Conservation (phyloP, 2,329 filamentous ascomycete species). For the Pyrenophora seminiperda region DNA sequence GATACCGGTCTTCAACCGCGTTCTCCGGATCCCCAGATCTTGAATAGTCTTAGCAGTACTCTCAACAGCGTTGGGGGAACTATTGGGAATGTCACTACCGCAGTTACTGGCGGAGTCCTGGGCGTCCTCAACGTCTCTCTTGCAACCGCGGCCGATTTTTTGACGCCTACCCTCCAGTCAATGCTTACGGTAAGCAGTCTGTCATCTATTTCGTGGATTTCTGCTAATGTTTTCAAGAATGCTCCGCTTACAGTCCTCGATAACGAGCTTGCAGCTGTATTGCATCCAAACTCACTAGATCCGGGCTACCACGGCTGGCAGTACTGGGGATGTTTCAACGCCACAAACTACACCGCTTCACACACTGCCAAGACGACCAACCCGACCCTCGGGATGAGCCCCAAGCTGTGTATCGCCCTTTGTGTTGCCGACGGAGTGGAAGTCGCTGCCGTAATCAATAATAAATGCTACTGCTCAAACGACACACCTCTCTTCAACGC, state of each 20-base stretch:
- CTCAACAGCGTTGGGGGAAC: not conserved
- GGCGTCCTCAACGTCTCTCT: slow-evolving; percentile 3
- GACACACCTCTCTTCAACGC: not conserved
- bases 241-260: not conserved
- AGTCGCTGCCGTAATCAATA: not conserved
- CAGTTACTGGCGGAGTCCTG: not conserved
- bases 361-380: not conserved
- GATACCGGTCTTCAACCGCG: too few species aligned
- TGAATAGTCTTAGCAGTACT: not conserved
- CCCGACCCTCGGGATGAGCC: not conserved
- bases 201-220: not conserved
- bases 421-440: slow-evolving; percentile 4
- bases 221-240: too few species aligned
- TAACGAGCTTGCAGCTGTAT: not conserved
- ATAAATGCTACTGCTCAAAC: slow-evolving; percentile 9
- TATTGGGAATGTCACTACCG: not conserved
- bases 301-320: slow-evolving; percentile 8
- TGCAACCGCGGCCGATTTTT: not conserved
- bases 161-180: not conserved
- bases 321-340: slow-evolving; percentile 13
- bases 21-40: too few species aligned
- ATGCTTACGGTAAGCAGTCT: slow-evolving; percentile 4
- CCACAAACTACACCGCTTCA: not conserved
- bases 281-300: slow-evolving; percentile 11
- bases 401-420: slow-evolving; percentile 5